Evolutionary conservation across 1,284 basidiomycete species (phyloP), one percentile per base, ranked within the genome.

Genomic region (Xerocomus nothofagi): DNA sequence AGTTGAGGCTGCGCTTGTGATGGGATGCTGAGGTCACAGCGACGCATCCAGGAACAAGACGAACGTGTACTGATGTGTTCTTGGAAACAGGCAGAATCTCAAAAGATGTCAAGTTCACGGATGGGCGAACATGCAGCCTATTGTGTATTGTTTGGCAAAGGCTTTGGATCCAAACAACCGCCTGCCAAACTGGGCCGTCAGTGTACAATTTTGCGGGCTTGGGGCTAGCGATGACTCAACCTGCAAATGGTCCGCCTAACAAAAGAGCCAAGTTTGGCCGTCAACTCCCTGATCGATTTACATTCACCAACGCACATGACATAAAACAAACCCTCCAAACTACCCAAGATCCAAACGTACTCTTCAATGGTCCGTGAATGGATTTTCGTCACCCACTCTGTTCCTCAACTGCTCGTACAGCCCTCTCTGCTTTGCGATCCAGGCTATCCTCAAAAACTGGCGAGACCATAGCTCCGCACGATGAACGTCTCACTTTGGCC

Each of bases 401-500:
- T 41, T 47, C 9, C 32, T 53, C 21, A 48, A 48, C 3, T 1
- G 3, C n/a, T 26, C 18, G 3, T 44, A 5, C 43, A 83, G 80
- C 67, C 42, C 67, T 82, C 21, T 73, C 63, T 26, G 64, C 72
- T 18, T 55, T 84, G 44, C 68, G 68, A 24, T 68, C 63, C 45
- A 65, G 61, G 39, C 10, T 73, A 1, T 61, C 54, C 18, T 4
- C 62, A 12, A 60, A 57, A 30, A 33, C 51, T 2, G 53, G 54
- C 21, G 73, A 73, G 31, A 29, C 12, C 1, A 30, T 69, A 15
- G 8, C 59, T 12, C 56, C 79, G 0, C 72, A 80, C 24, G 88
- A 91, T 62, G 71, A 73, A 23, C 74, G 87, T 27, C 63, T 91
- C 11, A 46, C 74, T 2, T 71, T 90, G 3, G 77, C 74, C 0